Conservation (phyloP, 768 basidiomycete genomes). For the Trametes cubensis region DNA sequence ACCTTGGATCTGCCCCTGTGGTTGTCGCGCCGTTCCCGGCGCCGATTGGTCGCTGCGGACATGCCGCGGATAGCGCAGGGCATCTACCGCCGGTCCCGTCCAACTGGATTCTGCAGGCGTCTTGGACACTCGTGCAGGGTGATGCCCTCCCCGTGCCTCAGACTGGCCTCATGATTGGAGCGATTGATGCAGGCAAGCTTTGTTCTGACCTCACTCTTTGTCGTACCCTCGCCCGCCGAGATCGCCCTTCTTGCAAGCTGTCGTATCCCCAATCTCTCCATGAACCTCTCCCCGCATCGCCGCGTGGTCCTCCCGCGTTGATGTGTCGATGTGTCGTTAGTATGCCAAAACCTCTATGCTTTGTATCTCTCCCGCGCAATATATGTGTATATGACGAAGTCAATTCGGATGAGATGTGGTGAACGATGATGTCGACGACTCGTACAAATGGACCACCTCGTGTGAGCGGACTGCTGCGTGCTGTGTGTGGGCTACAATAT, state of each 20-base stretch:
- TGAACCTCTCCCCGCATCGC: background rate
- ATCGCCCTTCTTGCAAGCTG: constrained; percentile 3
- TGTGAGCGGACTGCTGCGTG: background rate
- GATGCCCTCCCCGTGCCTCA: constrained; percentile 11
- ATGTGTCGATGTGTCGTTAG: background rate
- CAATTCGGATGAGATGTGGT: too few species aligned
- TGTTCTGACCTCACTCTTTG: constrained; percentile 1
- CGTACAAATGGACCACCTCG: background rate
- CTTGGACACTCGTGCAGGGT: constrained; percentile 7
- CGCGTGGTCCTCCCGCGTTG: background rate
- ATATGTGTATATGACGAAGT: constrained; percentile 1
- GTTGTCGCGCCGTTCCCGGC: constrained; percentile 19
- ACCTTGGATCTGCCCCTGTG: constrained; percentile 24
- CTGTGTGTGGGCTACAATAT: constrained; percentile 6
- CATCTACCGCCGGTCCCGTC: constrained; percentile 5
- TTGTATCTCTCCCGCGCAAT: constrained; percentile 3
- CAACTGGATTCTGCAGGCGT: constrained; percentile 13
- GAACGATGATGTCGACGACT: background rate
- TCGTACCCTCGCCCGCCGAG: background rate
- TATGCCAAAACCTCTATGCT: constrained; percentile 1
- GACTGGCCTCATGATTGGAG: constrained; percentile 13
- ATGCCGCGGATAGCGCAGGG: constrained; percentile 18
- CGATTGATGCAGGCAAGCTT: constrained; percentile 12
- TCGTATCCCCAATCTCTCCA: background rate
- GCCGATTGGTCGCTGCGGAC: constrained; percentile 20